Evolutionary conservation across 176 grass and related monocot species (phyloP).

Genomic region (Oryza brachyantha): DNA sequence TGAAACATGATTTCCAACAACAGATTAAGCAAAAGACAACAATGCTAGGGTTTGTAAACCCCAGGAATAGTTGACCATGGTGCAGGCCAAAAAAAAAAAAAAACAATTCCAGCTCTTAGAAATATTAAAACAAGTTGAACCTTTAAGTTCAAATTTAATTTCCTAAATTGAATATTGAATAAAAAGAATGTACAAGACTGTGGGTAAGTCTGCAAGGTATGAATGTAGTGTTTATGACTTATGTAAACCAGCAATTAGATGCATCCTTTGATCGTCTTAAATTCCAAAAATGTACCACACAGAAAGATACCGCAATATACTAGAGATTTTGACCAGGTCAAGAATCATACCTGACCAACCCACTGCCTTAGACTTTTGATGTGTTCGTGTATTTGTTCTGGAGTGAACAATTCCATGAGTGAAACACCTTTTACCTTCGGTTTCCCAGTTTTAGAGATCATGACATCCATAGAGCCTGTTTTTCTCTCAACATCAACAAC

Average conservation of each 20-base stretch:
- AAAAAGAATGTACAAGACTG: not conserved
- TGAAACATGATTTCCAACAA: constrained; percentile 20
- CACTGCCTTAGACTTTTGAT: constrained; percentile 60
- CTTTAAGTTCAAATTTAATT: constrained; percentile 4
- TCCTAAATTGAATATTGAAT: not conserved
- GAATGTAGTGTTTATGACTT: constrained; percentile 2
- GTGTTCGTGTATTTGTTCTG: constrained; percentile 78
- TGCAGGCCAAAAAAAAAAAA: not conserved
- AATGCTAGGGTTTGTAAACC: not conserved
- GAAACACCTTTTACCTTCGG: constrained; percentile 93
- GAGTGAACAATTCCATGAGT: constrained; percentile 74
- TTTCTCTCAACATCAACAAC: constrained; percentile 43
- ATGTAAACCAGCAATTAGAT: too few relatives aligned
- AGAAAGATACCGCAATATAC: constrained; percentile 9
- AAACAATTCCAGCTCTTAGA: not conserved
- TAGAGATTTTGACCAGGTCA: constrained; percentile 11
- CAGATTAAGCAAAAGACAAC: not conserved
- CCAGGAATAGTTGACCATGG: not conserved
- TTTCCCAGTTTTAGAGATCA: constrained; percentile 55
- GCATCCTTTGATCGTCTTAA: not conserved
- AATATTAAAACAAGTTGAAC: constrained; percentile 12
- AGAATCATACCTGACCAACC: constrained; percentile 78
- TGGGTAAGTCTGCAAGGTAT: too few relatives aligned
- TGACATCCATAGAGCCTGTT: constrained; percentile 34
- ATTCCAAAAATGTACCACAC: constrained; percentile 18